Evolutionary conservation across 345 rosid species (phyloP), one percentile per base, ranked within the genome.

Genomic region (Eutrema yunnanense): DNA sequence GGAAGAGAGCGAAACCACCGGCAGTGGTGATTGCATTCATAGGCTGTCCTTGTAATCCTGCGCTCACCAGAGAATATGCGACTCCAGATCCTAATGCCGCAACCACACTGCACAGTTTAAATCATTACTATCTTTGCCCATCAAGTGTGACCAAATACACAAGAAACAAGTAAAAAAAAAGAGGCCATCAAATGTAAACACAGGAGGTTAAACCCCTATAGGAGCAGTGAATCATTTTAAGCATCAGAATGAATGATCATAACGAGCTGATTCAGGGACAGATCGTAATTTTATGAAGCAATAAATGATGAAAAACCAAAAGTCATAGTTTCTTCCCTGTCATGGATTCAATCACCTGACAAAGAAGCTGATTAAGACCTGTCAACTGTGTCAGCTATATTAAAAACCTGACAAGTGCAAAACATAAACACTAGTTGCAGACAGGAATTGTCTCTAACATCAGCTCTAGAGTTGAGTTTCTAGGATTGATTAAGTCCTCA

Each of bases 21-120:
- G 97, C 97, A 32, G 96, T 89, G 27, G 87, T 56, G 57, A 88
- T 74, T 43, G 96, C 99, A 84, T 84, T 91, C 62, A 73, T 78
- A 10, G 79, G 86, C 30, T 74, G 92, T 79, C 93, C 93, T 66
- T 87, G 85, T 54, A 90, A 90, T 9, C 96, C 97, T 75, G 84
- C 42, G 46, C 97, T 91, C 78, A 95, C 97, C 58, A 95, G 73
- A 32, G 96, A 85, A 81, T 84, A 95, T 48, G 85, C 70, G n/a
- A 83, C 88, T 52, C 97, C 99, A 36, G 96, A 95, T 80, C 99
- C 96, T 68, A 95, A 95, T 62, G 96, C 96, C 40, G 97, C 97
- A 9, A 60, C 96, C 93, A 95, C 88, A 79, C 99, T 94, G 88
- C 88, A 74, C 51, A 66, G 47, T 51, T 16, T 53, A 43, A 69